These are phyloP conservation scores for Periconia digitata DNA, from an alignment of 2,329 filamentous ascomycete genomes.

Conservation along the genomic window DNA sequence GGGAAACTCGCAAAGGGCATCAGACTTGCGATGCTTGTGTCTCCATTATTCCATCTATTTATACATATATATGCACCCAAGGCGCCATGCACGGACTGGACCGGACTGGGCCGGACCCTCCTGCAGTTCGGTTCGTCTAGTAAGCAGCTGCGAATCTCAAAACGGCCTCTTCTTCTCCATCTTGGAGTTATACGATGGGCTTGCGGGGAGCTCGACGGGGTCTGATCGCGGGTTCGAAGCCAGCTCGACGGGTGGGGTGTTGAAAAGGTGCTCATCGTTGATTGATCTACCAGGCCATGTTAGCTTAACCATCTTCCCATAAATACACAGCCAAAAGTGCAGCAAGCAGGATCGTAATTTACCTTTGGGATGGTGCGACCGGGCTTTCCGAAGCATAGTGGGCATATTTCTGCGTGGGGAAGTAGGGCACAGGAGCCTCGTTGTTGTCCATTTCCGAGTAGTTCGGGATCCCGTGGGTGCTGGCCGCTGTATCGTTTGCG, in stretches of 20 bases:
- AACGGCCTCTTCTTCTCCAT: background rate
- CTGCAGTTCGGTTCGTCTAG: no score
- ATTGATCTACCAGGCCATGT: background rate
- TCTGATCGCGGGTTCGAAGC: background rate
- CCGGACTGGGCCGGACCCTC: no score
- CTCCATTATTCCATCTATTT: no score
- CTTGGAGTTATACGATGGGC: background rate
- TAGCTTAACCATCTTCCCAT: background rate
- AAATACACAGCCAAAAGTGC: background rate
- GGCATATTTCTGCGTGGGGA: constrained; percentile 5
- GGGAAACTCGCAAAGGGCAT: no score
- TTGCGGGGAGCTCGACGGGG: constrained; percentile 9
- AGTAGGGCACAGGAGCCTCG: background rate
- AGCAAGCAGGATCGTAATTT: background rate
- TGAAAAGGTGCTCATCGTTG: background rate
- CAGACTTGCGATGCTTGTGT: no score
- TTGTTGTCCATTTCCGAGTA: background rate
- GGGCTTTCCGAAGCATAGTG: constrained; percentile 3
- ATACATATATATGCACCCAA: no score
- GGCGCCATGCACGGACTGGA: no score
- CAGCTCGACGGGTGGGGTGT: background rate
- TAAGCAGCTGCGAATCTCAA: background rate
- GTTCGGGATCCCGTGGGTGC: background rate
- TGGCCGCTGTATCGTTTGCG: background rate
- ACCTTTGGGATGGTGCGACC: constrained; percentile 1